Evolutionary conservation across 78 protist genomes (phyloP), one percentile per base, ranked within the genome.

Genomic region (Dictyostelium capitatum): DNA sequence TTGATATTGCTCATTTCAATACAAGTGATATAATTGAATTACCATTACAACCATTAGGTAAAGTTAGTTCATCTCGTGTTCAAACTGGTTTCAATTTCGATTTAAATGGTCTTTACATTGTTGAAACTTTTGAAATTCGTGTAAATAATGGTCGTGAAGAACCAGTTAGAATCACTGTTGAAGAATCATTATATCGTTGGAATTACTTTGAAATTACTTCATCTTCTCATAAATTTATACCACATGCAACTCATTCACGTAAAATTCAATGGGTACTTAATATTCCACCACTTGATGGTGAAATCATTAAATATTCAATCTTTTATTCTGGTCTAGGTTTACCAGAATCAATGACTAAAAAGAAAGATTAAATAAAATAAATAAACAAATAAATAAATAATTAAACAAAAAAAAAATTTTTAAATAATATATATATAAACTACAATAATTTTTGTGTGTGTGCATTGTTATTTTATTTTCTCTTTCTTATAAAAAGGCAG

Each of bases 11-110:
- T 19, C 93, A 87, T 82, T 77, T 48, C 47, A 77, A 87, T 7
- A 50, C 79, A 17, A 9, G 43, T 5, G 93, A 87, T 51, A 77
- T 87, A 41, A 64, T 87, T 59, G 19, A 12, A 6, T 2, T 87
- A 1, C 93, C 93, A 59, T n/a, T 87, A 23, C 93, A 87, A 51
- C 64, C 85, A 64, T 50, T 87, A 2, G 83, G 93, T 20, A 56
- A 32, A 17, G 93, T 87, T 11, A 23, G 37, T 20, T 67, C 93
- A 25, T 32, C 93, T 25, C 46, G 93, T 30, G 37, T 48, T 5
- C 93, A 87, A 87, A 87, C 93, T 4, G 93, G 93, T 37, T 87
- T 50, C 79, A 87, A 87, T 54, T 77, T 87, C 37, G 93, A 87
- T 50, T 10, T 87, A 9, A 74, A 87, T 50, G 46, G 67, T n/a